Evolutionary conservation across 2,329 filamentous ascomycete genomes (phyloP).

Genomic region (Clonostachys chloroleuca): DNA sequence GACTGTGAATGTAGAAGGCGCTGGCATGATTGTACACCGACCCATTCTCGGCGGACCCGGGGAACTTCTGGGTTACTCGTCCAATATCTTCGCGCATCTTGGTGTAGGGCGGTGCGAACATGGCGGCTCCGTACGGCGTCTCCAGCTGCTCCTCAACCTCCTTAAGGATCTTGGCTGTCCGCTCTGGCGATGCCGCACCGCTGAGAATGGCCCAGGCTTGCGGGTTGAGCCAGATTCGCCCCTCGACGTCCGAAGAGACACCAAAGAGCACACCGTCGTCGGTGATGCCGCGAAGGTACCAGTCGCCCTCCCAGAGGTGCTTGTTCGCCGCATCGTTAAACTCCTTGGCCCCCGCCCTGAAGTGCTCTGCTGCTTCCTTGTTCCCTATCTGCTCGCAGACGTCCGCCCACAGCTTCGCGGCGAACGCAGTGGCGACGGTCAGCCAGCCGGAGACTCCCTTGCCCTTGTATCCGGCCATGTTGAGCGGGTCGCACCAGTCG

Average conservation of each 20-base stretch:
- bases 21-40: slow-evolving; percentile 55
- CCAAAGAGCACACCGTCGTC: slow-evolving; percentile 50
- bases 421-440: slow-evolving; percentile 49
- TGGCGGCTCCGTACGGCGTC: slow-evolving; percentile 48
- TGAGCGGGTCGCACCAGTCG: slow-evolving; percentile 59
- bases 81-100: slow-evolving; percentile 54
- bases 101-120: slow-evolving; percentile 51
- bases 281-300: slow-evolving; percentile 54
- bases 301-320: slow-evolving; percentile 51
- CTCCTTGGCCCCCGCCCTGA: slow-evolving; percentile 33
- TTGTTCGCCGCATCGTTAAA: slow-evolving; percentile 46
- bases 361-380: slow-evolving; percentile 33
- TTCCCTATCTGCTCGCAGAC: slow-evolving; percentile 40
- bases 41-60: slow-evolving; percentile 53
- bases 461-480: slow-evolving; percentile 58
- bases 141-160: slow-evolving; percentile 45
- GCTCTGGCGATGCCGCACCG: slow-evolving; percentile 37
- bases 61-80: slow-evolving; percentile 53
- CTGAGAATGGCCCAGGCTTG: slow-evolving; percentile 51
- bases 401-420: slow-evolving; percentile 47
- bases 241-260: slow-evolving; percentile 42
- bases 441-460: slow-evolving; percentile 55
- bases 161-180: slow-evolving; percentile 37
- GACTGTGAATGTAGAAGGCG: slow-evolving; percentile 48
- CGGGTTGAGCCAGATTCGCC: slow-evolving; percentile 54